Evolutionary conservation across 768 basidiomycete genomes (phyloP).

Genomic region (Naematelia encephala): DNA sequence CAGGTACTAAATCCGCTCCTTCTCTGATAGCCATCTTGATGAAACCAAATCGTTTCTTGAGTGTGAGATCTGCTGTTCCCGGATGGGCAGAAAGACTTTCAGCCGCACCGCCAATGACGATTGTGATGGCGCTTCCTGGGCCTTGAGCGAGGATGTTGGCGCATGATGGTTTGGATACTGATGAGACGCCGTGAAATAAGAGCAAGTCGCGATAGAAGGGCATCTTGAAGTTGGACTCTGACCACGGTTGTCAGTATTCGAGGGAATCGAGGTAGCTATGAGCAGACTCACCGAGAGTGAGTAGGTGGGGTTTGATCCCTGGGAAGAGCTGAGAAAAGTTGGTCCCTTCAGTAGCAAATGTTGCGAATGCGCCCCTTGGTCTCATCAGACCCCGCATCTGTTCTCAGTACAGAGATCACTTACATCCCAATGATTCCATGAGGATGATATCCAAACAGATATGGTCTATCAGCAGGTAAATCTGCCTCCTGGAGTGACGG

Average conservation of each 20-base stretch:
- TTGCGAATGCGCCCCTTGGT: slow-evolving; percentile 81
- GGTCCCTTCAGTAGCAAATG: slow-evolving; percentile 94
- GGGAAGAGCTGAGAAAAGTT: slow-evolving; percentile 87
- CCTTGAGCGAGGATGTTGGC: slow-evolving; percentile 74
- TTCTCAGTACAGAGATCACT: slow-evolving; percentile 41
- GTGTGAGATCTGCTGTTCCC: slow-evolving; percentile 75
- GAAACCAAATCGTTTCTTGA: slow-evolving; percentile 72
- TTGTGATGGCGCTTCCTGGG: slow-evolving; percentile 67
- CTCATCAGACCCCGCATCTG: neutral
- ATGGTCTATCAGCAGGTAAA: slow-evolving; percentile 83
- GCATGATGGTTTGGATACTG: slow-evolving; percentile 86
- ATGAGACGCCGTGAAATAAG: slow-evolving; percentile 81
- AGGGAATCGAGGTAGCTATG: neutral
- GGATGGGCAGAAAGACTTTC: slow-evolving; percentile 91
- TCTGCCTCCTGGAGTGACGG: slow-evolving; percentile 76
- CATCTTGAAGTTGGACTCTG: slow-evolving; percentile 77
- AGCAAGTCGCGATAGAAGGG: slow-evolving; percentile 92
- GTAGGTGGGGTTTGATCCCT: slow-evolving; percentile 85
- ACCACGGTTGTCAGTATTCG: neutral
- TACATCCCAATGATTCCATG: slow-evolving; percentile 99
- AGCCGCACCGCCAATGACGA: slow-evolving; percentile 94
- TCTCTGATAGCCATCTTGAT: slow-evolving; percentile 63
- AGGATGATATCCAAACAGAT: slow-evolving; percentile 97
- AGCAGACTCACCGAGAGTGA: slow-evolving; percentile 57
- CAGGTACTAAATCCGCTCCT: slow-evolving; percentile 85